Percentiles rank a stretch among this genome's conserved stretches.
These are phyloP conservation scores for Coprinopsis marcescibilis DNA, from an alignment of 768 basidiomycete species.

Conservation along the genomic window DNA sequence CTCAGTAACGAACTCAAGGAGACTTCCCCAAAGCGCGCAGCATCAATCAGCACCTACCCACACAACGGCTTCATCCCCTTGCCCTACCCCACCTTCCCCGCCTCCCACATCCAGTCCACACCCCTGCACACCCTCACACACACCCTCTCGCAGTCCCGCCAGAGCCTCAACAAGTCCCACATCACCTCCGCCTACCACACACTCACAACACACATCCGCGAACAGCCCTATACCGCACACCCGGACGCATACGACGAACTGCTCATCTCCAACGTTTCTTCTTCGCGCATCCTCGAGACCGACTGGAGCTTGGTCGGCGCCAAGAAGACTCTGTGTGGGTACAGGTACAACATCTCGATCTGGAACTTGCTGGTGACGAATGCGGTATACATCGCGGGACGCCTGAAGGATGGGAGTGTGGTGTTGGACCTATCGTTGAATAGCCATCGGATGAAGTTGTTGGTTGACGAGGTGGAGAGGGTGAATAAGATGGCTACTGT, in stretches of 20 bases:
- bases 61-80: constrained; percentile 36
- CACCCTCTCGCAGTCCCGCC: constrained; percentile 16
- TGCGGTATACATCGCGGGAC: constrained; percentile 32
- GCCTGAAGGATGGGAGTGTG: constrained; percentile 32
- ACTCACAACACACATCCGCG: constrained; percentile 17
- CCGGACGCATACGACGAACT: constrained; percentile 31
- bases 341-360: constrained; percentile 33
- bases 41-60: constrained; percentile 22
- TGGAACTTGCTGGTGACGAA: constrained; percentile 30
- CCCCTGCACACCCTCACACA: constrained; percentile 24
- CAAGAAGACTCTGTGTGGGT: constrained; percentile 30
- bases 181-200: constrained; percentile 25
- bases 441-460: constrained; percentile 22
- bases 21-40: constrained; percentile 31
- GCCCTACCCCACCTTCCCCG: constrained; percentile 34
- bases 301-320: constrained; percentile 33
- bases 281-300: constrained; percentile 33
- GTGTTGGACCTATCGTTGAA: constrained; percentile 34
- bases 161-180: constrained; percentile 22
- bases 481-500: no score
- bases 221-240: constrained; percentile 27
- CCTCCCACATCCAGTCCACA: constrained; percentile 25
- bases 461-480: constrained; percentile 24
- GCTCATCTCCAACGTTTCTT: constrained; percentile 34
- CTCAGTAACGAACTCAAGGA: constrained; percentile 28